Evolutionary conservation across 805 yeast species (phyloP).

Genomic region (Diddensiella transvaalensis): DNA sequence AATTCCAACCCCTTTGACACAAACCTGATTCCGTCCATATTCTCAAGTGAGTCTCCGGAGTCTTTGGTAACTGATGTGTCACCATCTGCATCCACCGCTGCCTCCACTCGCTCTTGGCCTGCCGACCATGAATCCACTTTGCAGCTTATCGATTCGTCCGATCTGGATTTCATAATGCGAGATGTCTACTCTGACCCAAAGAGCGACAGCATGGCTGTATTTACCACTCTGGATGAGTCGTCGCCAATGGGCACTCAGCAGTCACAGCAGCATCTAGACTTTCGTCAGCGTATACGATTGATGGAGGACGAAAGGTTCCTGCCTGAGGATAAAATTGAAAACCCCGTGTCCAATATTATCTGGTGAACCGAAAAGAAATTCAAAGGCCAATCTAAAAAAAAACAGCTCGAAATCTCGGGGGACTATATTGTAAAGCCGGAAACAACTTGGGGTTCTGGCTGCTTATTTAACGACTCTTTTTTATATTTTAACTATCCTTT

Average conservation of each 20-base stretch:
- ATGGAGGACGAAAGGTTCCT: constrained; percentile 24
- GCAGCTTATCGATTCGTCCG: constrained; percentile 20
- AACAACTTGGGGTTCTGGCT: too few relatives aligned
- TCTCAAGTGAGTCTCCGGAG: constrained; percentile 5
- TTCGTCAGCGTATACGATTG: constrained; percentile 25
- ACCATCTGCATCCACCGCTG: constrained; percentile 2
- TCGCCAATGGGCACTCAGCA: constrained; percentile 2
- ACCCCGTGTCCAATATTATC: constrained; percentile 1
- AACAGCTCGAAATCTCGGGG: too few relatives aligned
- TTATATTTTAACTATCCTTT: too few relatives aligned
- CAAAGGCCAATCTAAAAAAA: too few relatives aligned
- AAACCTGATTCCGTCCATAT: neutral
- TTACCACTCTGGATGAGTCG: constrained; percentile 15
- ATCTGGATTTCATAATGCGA: constrained; percentile 19
- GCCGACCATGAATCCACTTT: constrained; percentile 6
- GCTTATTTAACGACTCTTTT: too few relatives aligned
- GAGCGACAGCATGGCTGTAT: constrained; percentile 6
- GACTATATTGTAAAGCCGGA: too few relatives aligned
- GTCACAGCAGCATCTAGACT: constrained; percentile 16
- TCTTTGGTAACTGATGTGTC: constrained; percentile 1
- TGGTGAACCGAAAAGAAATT: neutral
- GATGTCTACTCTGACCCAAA: constrained; percentile 9
- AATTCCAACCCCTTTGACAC: neutral
- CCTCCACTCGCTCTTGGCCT: constrained; percentile 3
- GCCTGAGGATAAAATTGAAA: neutral